A percentile compares a stretch with the other conserved stretches of the same genome.
Evolutionary conservation across 2,329 filamentous ascomycete genomes (phyloP).

Genomic region (Aspergillus sp.): DNA sequence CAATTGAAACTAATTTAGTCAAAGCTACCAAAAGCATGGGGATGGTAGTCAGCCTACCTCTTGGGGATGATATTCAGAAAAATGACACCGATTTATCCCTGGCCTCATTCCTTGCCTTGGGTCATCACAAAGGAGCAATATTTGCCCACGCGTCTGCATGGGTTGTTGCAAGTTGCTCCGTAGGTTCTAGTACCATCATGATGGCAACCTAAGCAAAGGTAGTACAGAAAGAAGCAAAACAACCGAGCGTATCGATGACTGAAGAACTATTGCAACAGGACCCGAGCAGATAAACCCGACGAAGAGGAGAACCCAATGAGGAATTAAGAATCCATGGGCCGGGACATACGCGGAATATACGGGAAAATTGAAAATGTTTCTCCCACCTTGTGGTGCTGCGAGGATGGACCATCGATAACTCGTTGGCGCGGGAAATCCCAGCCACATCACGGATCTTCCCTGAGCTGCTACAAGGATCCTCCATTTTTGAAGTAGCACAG

Average conservation of each 20-base stretch:
- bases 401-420: neutral
- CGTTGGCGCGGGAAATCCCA: neutral
- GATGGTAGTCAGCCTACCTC: neutral
- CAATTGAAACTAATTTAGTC: neutral
- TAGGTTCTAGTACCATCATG: neutral
- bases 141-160: neutral
- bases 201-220: neutral
- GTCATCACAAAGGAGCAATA: neutral
- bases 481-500: neutral
- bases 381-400: neutral
- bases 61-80: neutral
- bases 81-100: neutral
- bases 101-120: neutral
- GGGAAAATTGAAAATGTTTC: neutral
- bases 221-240: conserved; percentile 10
- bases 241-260: neutral
- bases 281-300: neutral
- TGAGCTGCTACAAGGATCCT: neutral
- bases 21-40: neutral
- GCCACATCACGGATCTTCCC: neutral
- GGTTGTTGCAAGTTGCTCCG: conserved; percentile 1
- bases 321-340: neutral
- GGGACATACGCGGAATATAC: neutral
- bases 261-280: neutral
- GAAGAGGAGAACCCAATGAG: neutral